A percentile compares a stretch with the other conserved stretches of the same genome.
phyloP scores from a whole-genome alignment of 2,329 filamentous ascomycete species.

The Cadophora luteo-olivacea region DNA sequence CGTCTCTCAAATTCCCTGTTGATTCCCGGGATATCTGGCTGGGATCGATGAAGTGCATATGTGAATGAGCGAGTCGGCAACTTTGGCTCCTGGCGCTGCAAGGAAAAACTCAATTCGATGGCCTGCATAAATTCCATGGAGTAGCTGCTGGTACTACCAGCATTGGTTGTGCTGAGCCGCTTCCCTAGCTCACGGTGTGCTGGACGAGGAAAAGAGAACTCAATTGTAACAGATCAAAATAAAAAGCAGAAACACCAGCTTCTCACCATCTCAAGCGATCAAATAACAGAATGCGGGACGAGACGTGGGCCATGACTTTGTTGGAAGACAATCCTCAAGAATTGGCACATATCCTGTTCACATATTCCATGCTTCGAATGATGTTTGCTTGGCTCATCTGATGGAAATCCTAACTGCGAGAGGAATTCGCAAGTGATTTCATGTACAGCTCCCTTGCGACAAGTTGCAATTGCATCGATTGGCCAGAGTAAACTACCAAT shows the following conservation, averaged over 20 bases:
- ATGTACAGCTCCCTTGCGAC: not conserved
- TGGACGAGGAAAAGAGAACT: not conserved
- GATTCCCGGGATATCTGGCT: not conserved
- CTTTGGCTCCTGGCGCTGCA: not conserved
- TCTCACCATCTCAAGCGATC: not conserved
- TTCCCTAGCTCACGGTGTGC: not conserved
- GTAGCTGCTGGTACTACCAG: not conserved
- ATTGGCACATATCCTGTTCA: not conserved
- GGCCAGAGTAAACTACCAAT: not conserved
- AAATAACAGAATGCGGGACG: not conserved
- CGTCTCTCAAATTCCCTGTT: not conserved
- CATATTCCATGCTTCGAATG: not conserved
- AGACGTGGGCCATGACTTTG: not conserved
- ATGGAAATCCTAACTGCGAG: not conserved
- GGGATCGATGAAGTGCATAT: conserved; percentile 2
- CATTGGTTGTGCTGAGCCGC: not conserved
- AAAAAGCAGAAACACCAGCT: not conserved
- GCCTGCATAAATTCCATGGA: not conserved
- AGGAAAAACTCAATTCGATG: not conserved
- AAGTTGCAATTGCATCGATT: not conserved
- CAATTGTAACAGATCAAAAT: not conserved
- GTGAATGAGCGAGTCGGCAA: not conserved
- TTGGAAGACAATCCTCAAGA: not conserved
- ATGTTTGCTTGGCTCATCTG: not conserved
- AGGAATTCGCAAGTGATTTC: not conserved